These are phyloP conservation scores for Leishmania tarentolae DNA, from an alignment of 208 protist genomes.

Conservation along the genomic window DNA sequence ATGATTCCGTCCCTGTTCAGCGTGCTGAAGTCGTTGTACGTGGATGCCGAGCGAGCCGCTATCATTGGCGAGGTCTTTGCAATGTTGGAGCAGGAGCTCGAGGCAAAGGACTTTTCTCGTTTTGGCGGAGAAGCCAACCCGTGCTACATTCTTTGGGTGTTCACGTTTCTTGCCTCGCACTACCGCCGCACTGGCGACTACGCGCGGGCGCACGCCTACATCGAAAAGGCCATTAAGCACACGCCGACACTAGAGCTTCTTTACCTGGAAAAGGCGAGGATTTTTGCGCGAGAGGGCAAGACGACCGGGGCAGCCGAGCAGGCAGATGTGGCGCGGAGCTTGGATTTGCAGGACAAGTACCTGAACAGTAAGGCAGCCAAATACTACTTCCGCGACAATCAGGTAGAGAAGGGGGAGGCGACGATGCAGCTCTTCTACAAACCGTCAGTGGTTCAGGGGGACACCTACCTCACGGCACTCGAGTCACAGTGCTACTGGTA, in stretches of 20 bases:
- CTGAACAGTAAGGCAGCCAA: conserved; percentile 94
- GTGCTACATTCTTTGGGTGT: conserved; percentile 88
- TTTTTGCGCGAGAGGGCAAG: conserved; percentile 83
- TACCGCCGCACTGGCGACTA: conserved; percentile 72
- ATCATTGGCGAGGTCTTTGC: conserved; percentile 82
- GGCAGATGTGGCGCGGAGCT: conserved; percentile 84
- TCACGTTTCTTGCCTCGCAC: conserved; percentile 91
- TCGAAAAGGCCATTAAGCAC: conserved; percentile 93
- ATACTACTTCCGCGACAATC: conserved; percentile 90
- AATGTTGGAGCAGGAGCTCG: conserved; percentile 62
- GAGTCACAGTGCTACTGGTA: conserved; percentile 98
- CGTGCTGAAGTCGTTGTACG: conserved; percentile 93
- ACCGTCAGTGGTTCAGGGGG: conserved; percentile 36
- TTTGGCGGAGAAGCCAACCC: conserved; percentile 75
- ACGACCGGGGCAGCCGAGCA: conserved; percentile 70
- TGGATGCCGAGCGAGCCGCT: conserved; percentile 55
- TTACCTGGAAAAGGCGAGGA: conserved; percentile 91
- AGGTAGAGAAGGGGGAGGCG: conserved; percentile 79
- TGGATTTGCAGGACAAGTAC: conserved; percentile 97
- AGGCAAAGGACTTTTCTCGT: conserved; percentile 55
- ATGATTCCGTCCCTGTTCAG: conserved; percentile 95
- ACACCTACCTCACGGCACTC: conserved; percentile 76
- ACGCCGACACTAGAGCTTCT: conserved; percentile 96
- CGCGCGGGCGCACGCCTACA: conserved; percentile 71
- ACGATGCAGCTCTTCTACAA: conserved; percentile 94